Evolutionary conservation across 192 early-diverging fungal species (phyloP).

Genomic region (Coemansia guatemalensis): DNA sequence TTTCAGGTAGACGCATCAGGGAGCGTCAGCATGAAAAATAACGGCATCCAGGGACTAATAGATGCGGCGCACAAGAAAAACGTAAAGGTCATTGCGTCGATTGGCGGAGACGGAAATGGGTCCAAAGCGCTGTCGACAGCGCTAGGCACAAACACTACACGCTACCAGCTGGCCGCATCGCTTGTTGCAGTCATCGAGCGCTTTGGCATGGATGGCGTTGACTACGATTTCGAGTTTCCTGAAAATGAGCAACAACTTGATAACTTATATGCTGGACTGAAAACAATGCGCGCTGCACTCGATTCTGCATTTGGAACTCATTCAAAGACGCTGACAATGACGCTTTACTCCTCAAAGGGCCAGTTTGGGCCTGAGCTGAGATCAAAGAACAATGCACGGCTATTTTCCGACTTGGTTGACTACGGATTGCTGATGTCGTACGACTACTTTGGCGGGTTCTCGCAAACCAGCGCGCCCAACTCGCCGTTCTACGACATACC

Average conservation of each 20-base stretch:
- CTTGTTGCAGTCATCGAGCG: constrained; percentile 44
- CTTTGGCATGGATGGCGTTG: constrained; percentile 60
- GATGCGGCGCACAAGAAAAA: constrained; percentile 27
- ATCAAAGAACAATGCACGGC: constrained; percentile 52
- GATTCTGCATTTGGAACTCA: constrained; percentile 50
- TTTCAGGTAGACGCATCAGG: constrained; percentile 30
- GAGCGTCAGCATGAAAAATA: constrained; percentile 16
- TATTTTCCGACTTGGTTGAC: constrained; percentile 62
- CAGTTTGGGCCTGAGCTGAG: constrained; percentile 53
- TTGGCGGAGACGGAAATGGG: constrained; percentile 70
- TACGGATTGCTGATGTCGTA: constrained; percentile 74
- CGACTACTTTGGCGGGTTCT: constrained; percentile 63
- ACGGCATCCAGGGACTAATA: constrained; percentile 17
- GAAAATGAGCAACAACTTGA: constrained; percentile 57
- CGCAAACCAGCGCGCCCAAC: constrained; percentile 53
- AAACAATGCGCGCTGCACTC: constrained; percentile 57
- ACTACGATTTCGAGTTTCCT: constrained; percentile 66
- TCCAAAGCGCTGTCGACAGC: constrained; percentile 61
- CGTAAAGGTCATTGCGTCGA: constrained; percentile 62
- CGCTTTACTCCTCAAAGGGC: constrained; percentile 58
- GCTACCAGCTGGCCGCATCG: constrained; percentile 35
- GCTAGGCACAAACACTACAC: constrained; percentile 31
- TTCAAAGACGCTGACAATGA: constrained; percentile 61
- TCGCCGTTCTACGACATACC: constrained; percentile 53
- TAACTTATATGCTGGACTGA: constrained; percentile 58